A percentile compares a stretch with the other conserved stretches of the same genome.
Evolutionary conservation across 495 filamentous ascomycete species (phyloP).

Genomic region (Neurospora sp.): DNA sequence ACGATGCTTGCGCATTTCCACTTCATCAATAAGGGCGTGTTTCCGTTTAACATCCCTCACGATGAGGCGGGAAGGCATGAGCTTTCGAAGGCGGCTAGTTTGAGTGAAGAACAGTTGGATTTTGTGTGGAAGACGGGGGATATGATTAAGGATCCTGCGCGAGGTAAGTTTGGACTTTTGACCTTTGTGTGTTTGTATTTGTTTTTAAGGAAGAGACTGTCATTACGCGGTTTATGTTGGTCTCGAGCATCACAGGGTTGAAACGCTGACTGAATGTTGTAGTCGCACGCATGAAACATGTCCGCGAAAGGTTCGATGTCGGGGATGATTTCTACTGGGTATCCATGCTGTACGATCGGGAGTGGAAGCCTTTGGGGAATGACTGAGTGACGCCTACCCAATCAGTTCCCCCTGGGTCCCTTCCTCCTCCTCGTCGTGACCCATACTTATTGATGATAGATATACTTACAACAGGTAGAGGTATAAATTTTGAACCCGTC

Average conservation of each 20-base stretch:
- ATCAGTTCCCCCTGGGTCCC: background rate
- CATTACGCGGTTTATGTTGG: background rate
- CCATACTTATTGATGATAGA: too few species aligned
- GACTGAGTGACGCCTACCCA: slow-evolving; percentile 1
- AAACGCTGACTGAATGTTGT: background rate
- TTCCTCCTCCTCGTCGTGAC: too few species aligned
- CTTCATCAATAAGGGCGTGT: slow-evolving; percentile 30
- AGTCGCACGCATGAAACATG: slow-evolving; percentile 7
- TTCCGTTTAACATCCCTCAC: slow-evolving; percentile 13
- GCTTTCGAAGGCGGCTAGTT: slow-evolving; percentile 14
- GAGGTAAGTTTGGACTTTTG: slow-evolving; percentile 1
- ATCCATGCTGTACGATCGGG: slow-evolving; percentile 17
- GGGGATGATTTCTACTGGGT: slow-evolving; percentile 19
- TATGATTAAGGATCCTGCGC: slow-evolving; percentile 5
- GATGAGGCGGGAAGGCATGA: slow-evolving; percentile 6
- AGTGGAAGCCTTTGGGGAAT: slow-evolving; percentile 13
- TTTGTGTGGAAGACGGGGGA: slow-evolving; percentile 16
- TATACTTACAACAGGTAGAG: background rate
- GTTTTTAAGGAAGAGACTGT: background rate
- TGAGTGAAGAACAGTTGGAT: slow-evolving; percentile 12
- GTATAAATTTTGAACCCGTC: too few species aligned
- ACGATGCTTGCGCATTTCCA: slow-evolving; percentile 36
- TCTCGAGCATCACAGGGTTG: background rate
- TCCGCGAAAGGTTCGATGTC: slow-evolving; percentile 3
- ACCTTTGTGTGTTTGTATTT: background rate